These are phyloP conservation scores for Anethum foeniculum DNA, from an alignment of 140 eudicot species.

Conservation along the genomic window DNA sequence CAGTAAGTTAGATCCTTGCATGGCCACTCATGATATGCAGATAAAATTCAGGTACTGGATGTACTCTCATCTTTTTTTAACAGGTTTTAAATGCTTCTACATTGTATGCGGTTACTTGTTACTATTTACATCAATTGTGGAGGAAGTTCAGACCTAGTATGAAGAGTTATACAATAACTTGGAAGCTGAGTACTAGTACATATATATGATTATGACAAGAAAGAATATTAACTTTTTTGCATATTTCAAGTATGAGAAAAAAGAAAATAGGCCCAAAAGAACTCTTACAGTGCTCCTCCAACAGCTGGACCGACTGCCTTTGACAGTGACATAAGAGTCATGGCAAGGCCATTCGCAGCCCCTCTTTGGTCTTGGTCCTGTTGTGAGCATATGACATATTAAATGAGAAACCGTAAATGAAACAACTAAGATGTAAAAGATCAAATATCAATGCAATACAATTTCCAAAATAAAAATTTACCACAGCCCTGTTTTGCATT, in stretches of 20 bases:
- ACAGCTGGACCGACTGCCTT: slow-evolving; percentile 76
- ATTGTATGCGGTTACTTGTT: neutral
- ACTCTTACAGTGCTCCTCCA: slow-evolving; percentile 77
- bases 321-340: slow-evolving; percentile 60
- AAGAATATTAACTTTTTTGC: neutral
- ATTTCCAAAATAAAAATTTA: slow-evolving; percentile 12
- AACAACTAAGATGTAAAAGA: neutral
- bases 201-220: neutral
- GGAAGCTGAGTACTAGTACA: neutral
- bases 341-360: slow-evolving; percentile 75
- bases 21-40: neutral
- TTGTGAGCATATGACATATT: slow-evolving; percentile 12
- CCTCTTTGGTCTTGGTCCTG: slow-evolving; percentile 81
- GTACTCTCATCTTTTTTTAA: no score
- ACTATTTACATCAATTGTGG: neutral
- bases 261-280: neutral
- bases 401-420: neutral
- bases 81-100: neutral
- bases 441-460: neutral
- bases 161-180: neutral
- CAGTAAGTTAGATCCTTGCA: neutral
- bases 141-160: neutral
- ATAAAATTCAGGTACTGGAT: neutral
- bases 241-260: no score
- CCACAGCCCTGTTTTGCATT: slow-evolving; percentile 82